A percentile compares a stretch with the other conserved stretches of the same genome.
phyloP scores from a whole-genome alignment of 83 land plant genomes.

The Larix sibirica region DNA sequence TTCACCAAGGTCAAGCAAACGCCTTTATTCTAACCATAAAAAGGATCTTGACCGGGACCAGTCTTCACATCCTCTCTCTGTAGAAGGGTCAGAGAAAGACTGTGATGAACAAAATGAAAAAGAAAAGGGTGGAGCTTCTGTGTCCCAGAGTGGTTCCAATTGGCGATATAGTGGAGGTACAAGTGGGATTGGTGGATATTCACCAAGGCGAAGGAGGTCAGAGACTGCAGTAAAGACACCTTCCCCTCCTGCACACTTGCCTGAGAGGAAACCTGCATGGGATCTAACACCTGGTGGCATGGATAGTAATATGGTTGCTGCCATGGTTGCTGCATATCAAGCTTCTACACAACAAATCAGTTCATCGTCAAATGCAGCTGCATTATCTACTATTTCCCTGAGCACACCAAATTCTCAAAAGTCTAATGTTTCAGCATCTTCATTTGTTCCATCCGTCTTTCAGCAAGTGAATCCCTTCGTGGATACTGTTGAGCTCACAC shows the following conservation, averaged over 20 bases:
- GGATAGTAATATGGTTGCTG: conserved; percentile 34
- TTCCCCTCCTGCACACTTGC: conserved; percentile 69
- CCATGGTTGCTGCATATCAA: conserved; percentile 33
- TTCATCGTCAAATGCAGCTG: conserved; percentile 20
- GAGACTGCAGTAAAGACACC: conserved; percentile 80
- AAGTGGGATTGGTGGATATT: conserved; percentile 95
- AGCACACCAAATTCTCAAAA: conserved; percentile 11
- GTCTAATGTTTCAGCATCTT: conserved; percentile 10
- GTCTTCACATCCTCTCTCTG: conserved; percentile 16
- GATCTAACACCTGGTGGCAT: conserved; percentile 62
- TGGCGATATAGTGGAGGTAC: conserved; percentile 45
- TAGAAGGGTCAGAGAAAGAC: conserved; percentile 26
- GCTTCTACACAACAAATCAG: conserved; percentile 28
- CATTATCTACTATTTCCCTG: conserved; percentile 26
- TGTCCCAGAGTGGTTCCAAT: conserved; percentile 26
- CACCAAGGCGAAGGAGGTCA: conserved; percentile 79
- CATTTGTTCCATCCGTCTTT: conserved; percentile 12
- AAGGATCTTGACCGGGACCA: conserved; percentile 24
- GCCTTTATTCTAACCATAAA: conserved; percentile 22
- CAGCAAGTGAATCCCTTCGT: conserved; percentile 24
- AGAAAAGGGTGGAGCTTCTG: conserved; percentile 15
- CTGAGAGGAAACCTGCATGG: conserved; percentile 86
- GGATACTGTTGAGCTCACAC: conserved; percentile 80
- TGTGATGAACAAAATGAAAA: conserved; percentile 36
- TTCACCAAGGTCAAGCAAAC: conserved; percentile 40